Conservation (phyloP, 2,329 filamentous ascomycete species). For the Talaromyces sp. region DNA sequence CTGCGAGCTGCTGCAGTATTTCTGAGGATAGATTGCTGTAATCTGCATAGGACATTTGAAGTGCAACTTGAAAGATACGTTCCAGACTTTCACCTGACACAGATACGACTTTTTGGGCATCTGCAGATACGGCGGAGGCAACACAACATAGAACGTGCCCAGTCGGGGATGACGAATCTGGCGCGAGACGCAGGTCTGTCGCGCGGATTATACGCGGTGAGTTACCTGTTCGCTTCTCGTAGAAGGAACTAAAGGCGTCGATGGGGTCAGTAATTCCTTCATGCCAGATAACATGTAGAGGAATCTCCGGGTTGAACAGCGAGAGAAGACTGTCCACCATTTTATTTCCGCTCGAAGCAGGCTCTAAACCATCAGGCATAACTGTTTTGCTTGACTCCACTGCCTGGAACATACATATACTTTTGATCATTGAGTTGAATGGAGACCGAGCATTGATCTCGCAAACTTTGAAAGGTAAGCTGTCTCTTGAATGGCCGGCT, state of each 20-base stretch:
- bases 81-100: neutral
- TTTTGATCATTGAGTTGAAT: slow-evolving; percentile 10
- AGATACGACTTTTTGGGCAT: neutral
- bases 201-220: slow-evolving; percentile 30
- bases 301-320: slow-evolving; percentile 24
- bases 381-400: neutral
- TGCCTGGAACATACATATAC: neutral
- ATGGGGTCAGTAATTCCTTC: slow-evolving; percentile 31
- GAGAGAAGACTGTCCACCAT: slow-evolving; percentile 18
- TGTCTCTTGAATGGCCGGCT: neutral
- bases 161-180: slow-evolving; percentile 16
- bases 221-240: slow-evolving; percentile 18
- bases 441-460: slow-evolving; percentile 21
- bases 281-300: slow-evolving; percentile 35
- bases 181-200: slow-evolving; percentile 27
- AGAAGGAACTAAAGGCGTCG: neutral
- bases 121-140: neutral
- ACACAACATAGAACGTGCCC: slow-evolving; percentile 28
- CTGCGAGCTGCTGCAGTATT: slow-evolving; percentile 18
- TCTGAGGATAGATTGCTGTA: slow-evolving; percentile 14
- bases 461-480: slow-evolving; percentile 10
- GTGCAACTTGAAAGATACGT: neutral
- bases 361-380: neutral
- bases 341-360: slow-evolving; percentile 9
- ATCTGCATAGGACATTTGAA: slow-evolving; percentile 25